phyloP scores from a whole-genome alignment of 73 alveolate genomes.

The Tetrahymena malaccensis region DNA sequence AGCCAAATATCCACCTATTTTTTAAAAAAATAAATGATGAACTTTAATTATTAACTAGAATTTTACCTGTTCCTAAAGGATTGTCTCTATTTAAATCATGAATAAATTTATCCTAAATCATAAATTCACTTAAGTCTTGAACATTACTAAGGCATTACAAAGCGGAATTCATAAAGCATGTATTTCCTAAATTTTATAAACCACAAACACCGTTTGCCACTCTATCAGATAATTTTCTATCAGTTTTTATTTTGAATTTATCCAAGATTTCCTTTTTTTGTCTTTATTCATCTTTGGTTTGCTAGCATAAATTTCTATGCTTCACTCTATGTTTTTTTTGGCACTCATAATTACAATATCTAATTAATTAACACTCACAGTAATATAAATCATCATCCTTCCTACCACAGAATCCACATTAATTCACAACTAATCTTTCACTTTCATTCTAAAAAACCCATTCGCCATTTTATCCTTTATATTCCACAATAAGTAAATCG shows the following conservation, averaged over 20 bases:
- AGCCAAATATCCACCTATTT: slow-evolving; percentile 75
- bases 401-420: not conserved
- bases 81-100: slow-evolving; percentile 77
- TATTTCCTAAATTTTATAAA: slow-evolving; percentile 88
- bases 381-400: slow-evolving; percentile 16
- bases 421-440: not conserved
- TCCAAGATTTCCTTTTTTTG: not conserved
- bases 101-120: slow-evolving; percentile 55
- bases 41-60: no score
- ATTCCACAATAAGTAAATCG: not conserved
- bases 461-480: not conserved
- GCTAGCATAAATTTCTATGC: slow-evolving; percentile 28
- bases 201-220: slow-evolving; percentile 72
- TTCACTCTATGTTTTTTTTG: not conserved
- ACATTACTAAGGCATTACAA: slow-evolving; percentile 85
- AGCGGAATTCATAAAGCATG: slow-evolving; percentile 97
- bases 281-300: not conserved
- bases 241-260: slow-evolving; percentile 41
- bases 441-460: not conserved
- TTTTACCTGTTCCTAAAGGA: slow-evolving; percentile 74
- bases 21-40: not conserved
- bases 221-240: not conserved
- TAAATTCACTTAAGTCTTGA: slow-evolving; percentile 74
- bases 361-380: slow-evolving; percentile 35
- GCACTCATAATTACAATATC: slow-evolving; percentile 42